Evolutionary conservation across 345 rosid species (phyloP).

Genomic region (Pistacia vera): DNA sequence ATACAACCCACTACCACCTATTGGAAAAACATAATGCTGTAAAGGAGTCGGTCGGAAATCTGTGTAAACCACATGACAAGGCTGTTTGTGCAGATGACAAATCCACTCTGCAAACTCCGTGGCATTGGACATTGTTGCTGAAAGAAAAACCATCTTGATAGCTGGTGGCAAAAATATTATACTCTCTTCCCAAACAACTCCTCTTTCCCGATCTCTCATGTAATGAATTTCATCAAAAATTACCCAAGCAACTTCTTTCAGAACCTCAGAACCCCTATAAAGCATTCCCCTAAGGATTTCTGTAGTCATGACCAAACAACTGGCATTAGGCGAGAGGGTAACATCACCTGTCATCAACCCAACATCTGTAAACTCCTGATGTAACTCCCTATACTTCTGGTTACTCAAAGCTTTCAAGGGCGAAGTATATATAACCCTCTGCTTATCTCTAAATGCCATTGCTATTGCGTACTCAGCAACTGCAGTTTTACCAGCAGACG

Average conservation of each 20-base stretch:
- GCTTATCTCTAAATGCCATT: conserved; percentile 95
- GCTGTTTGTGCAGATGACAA: conserved; percentile 91
- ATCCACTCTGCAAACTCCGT: conserved; percentile 99
- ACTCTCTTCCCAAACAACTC: conserved; percentile 99
- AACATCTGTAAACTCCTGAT: conserved; percentile 90
- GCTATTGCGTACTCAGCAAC: conserved; percentile 99
- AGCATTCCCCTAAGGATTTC: conserved; percentile 99
- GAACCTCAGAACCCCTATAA: conserved; percentile 87
- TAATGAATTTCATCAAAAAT: conserved; percentile 98
- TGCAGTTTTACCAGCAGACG: conserved; percentile 98
- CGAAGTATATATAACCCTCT: conserved; percentile 91
- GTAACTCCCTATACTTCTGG: conserved; percentile 94
- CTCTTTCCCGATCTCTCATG: conserved; percentile 97
- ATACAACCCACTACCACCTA: conserved; percentile 89
- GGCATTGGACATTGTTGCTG: conserved; percentile 99
- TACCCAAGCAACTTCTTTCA: conserved; percentile 99
- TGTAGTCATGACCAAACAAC: conserved; percentile 96
- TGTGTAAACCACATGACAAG: conserved; percentile 96
- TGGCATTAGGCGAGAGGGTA: conserved; percentile 91
- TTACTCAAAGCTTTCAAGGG: conserved; percentile 98
- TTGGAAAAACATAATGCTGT: conserved; percentile 97
- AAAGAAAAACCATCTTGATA: conserved; percentile 97
- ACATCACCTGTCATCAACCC: conserved; percentile 99
- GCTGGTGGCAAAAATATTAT: conserved; percentile 92
- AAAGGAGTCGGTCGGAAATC: conserved; percentile 97